Evolutionary conservation across 352 stramenopile species (phyloP), one percentile per base, ranked within the genome.

Genomic region (Phytophthora uliginosa): DNA sequence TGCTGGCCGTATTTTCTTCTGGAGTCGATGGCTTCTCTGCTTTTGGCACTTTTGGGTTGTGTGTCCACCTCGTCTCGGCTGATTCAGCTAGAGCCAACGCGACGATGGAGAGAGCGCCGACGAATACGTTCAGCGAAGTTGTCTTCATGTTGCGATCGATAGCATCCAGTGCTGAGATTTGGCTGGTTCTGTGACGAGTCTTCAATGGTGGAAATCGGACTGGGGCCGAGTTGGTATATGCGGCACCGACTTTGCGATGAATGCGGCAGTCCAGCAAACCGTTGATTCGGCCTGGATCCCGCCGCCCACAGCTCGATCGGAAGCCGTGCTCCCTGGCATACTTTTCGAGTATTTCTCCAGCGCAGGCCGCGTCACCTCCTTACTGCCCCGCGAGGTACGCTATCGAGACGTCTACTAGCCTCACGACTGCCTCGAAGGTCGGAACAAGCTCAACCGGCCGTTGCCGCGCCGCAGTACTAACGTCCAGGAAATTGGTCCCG

Each of bases 71-170:
- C n/a, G 36, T 45, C 51, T 61, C 38, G 36, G 48, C 50, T 60
- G 40, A 52, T 59, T 63, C 58, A 63, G 59, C 42, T 28, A 10
- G 57, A 40, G 20, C 38, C n/a, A 66, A 20, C 47, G 45, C 52
- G 36, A 47, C 22, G 47, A 38, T 56, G 42, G 31, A 67, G 50
- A 52, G 50, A 68, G 61, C 66, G 58, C 28, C 51, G 45, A 69
- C 42, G 42, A 48, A 58, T 64, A n/a, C 22, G 52, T 73, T 20
- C 66, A 64, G 59, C 15, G 28, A 15, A 62, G 59, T 73, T 69
- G 66, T 26, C n/a, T n/a, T n/a, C n/a, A n/a, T n/a, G n/a, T n/a
- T n/a, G n/a, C n/a, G n/a, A n/a, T n/a, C n/a, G n/a, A n/a, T n/a
- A n/a, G 24, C 24, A 2, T 26, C 24, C 24, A 26, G 24, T 26